Evolutionary conservation across 768 basidiomycete species (phyloP), one percentile per base, ranked within the genome.

Genomic region (Leccinum incarnatum): DNA sequence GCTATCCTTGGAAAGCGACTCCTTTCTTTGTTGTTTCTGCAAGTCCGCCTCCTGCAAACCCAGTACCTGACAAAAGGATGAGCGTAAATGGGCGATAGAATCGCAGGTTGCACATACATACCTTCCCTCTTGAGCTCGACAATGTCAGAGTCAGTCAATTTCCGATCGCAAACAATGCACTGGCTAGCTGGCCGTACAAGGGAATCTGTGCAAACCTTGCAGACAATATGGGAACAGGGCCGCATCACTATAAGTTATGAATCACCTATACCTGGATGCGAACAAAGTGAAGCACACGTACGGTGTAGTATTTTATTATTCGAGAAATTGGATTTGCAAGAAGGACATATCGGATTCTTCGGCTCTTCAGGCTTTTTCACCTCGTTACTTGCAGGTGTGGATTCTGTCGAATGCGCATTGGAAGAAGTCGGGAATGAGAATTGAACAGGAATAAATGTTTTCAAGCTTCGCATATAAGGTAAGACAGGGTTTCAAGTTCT

Each of bases 31-130:
- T 86, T 0, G 90, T 89, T 75, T 96, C 93, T n/a, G 94, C 93
- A 63, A 93, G 74, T 6, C 95, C 95, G n/a, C 95, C 95, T 54
- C 91, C 90, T 8, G 95, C 94, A 68, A 91, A 98, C 0, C 95
- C 95, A 10, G 95, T 98, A 25, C 93, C 91, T 93, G 56, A 29
- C 51, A 40, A 47, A 51, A 48, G 21, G 48, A 34, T 15, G 25
- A 55, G 48, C 14, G 25, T 17, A 40, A 42, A 48, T 5, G 23
- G 12, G 32, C 27, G 10, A 51, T 27, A 25, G 30, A 25, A 29
- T 15, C 17, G 29, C 5, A 17, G 30, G 21, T 3, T 6, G 52
- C 7, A 27, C 9, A 29, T 3, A 71, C 80, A 56, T 54, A 87
- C 95, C 97, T 82, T 99, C 97, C 60, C 95, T 83, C 68, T 87